Percentiles rank a stretch among this genome's conserved stretches.
These are phyloP conservation scores for Calonectria multiphialidica DNA, from an alignment of 2,329 filamentous ascomycete species.

Conservation along the genomic window DNA sequence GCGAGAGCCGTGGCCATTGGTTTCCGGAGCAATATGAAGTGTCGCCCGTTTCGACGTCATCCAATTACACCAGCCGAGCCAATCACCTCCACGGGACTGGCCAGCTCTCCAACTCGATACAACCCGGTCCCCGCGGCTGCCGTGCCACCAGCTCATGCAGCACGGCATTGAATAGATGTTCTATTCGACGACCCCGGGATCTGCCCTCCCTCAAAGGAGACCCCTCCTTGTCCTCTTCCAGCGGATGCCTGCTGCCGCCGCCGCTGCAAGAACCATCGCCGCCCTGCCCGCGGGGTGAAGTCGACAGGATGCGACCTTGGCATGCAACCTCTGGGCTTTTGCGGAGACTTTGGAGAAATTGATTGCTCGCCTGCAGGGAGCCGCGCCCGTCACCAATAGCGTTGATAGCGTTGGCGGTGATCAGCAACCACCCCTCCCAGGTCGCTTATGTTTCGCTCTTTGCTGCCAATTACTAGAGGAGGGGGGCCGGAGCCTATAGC, in stretches of 20 bases:
- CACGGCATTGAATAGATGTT: neutral
- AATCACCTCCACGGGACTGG: neutral
- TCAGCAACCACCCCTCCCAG: neutral
- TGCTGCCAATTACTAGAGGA: neutral
- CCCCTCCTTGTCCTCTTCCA: neutral
- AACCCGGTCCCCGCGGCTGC: neutral
- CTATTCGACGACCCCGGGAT: neutral
- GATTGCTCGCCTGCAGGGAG: neutral
- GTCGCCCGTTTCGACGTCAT: neutral
- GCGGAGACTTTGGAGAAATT: neutral
- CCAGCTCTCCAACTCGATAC: neutral
- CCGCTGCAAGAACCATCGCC: neutral
- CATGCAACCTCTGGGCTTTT: conserved; percentile 5
- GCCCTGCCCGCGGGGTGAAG: neutral
- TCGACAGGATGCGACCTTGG: conserved; percentile 1
- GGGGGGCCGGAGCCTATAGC: neutral
- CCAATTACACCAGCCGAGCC: neutral
- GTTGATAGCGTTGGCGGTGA: neutral
- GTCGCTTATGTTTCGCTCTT: neutral
- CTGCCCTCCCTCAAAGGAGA: neutral
- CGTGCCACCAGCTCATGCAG: conserved; percentile 7
- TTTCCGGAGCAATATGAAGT: neutral
- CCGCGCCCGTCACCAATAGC: neutral
- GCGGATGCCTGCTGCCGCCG: neutral
- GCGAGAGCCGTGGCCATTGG: neutral